Conservation (phyloP, 2,329 filamentous ascomycete genomes). For the Albifimbria verrucaria region DNA sequence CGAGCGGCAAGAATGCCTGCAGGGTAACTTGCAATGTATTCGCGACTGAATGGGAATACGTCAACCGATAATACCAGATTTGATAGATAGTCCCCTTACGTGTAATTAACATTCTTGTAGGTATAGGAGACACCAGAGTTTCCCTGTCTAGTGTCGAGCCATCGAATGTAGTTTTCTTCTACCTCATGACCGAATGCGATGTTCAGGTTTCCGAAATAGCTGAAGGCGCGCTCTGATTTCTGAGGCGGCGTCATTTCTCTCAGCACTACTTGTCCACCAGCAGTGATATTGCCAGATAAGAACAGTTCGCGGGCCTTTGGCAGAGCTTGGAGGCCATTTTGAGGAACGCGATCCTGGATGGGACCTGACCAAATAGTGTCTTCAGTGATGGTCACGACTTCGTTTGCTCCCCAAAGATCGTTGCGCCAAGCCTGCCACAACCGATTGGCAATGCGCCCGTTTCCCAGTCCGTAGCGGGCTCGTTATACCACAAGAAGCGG, state of each 20-base stretch:
- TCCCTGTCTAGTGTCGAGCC: constrained; percentile 32
- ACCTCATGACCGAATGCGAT: constrained; percentile 29
- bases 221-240: neutral
- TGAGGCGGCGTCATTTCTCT: neutral
- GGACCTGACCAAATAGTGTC: constrained; percentile 41
- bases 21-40: constrained; percentile 1
- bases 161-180: constrained; percentile 28
- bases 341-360: constrained; percentile 34
- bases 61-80: neutral
- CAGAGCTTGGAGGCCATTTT: constrained; percentile 27
- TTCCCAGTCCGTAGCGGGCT: neutral
- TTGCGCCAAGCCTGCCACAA: constrained; percentile 35
- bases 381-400: constrained; percentile 39
- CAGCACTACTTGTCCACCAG: constrained; percentile 29
- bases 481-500: neutral
- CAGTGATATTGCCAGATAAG: constrained; percentile 29
- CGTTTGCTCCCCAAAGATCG: constrained; percentile 38
- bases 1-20: neutral
- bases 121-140: constrained; percentile 31
- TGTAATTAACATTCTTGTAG: constrained; percentile 22
- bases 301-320: constrained; percentile 31
- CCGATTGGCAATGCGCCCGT: constrained; percentile 35
- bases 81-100: constrained; percentile 6
- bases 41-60: neutral
- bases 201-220: constrained; percentile 19